phyloP scores from a whole-genome alignment of 2,329 filamentous ascomycete genomes.

The Alternaria burnsii region DNA sequence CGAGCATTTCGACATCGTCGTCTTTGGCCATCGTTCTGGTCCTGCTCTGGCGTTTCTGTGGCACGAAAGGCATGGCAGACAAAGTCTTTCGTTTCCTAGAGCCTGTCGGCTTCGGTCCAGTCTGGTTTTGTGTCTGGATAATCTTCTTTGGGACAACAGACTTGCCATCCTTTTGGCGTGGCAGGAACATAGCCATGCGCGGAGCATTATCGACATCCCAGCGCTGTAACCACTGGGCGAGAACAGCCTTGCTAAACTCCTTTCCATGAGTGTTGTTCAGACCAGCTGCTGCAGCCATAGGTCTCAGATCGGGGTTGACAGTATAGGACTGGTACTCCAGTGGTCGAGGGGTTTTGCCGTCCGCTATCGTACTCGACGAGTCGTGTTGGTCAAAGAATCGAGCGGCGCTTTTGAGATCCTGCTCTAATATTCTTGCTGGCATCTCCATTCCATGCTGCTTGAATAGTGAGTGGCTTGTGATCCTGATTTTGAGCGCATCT shows the following conservation, averaged over 20 bases:
- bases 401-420: not conserved
- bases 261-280: not conserved
- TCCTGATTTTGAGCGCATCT: not conserved
- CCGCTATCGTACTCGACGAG: not conserved
- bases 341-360: not conserved
- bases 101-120: not conserved
- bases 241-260: not conserved
- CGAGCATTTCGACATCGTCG: not conserved
- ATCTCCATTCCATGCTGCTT: not conserved
- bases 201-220: not conserved
- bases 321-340: not conserved
- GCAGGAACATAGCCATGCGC: not conserved
- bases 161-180: not conserved
- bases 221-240: not conserved
- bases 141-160: not conserved
- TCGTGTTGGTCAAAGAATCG: not conserved
- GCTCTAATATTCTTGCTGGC: not conserved
- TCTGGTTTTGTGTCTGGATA: not conserved
- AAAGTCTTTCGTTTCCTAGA: not conserved
- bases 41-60: not conserved
- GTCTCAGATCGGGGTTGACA: not conserved
- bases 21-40: not conserved
- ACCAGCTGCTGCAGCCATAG: not conserved
- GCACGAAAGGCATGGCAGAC: not conserved
- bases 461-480: not conserved